Evolutionary conservation across 2,329 filamentous ascomycete genomes (phyloP), one percentile per base, ranked within the genome.

Genomic region (Fusarium chlamydosporum): DNA sequence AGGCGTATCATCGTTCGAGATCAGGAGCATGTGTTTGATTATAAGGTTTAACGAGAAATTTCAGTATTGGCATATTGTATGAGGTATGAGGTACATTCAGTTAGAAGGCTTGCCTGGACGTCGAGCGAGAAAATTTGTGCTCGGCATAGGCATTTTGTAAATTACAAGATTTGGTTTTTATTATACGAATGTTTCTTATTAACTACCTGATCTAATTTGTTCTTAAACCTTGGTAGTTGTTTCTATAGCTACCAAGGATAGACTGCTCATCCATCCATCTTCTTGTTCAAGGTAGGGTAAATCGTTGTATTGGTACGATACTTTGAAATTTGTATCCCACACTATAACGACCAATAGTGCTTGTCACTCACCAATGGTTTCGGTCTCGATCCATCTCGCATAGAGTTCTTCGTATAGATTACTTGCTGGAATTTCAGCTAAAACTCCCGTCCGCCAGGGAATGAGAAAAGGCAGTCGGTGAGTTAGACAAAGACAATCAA

Each of bases 11-110:
- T 61, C 34, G 29, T 47, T 60, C 59, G 33, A 52, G 42, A 56
- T 42, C 31, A 48, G 7, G 51, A 55, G 53, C 5, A 65, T 65
- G 23, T 65, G 61, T 65, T 65, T 65, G 60, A 65, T 45, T 65
- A 65, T 47, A 18, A 46, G 18, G 40, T 18, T 26, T 20, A 16
- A 38, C 47, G 47, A 9, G 23, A 15, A 51, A 9, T 51, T 51
- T 51, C 34, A 29, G 29, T 29, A n/a, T 48, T 51, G 57, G 26
- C 35, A 41, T 51, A 51, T 58, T 64, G 59, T 65, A 65, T 53
- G 45, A 37, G 56, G 59, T 65, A 65, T 53, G 45, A 37, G 56
- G 10, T 52, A 46, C 51, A 45, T 53, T 55, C 41, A 46, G 48
- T 65, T 51, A 65, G 46, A 65, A 37, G 29, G 15, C n/a, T 26